Evolutionary conservation across 2,329 filamentous ascomycete species (phyloP).

Genomic region (Esteya vermicola): DNA sequence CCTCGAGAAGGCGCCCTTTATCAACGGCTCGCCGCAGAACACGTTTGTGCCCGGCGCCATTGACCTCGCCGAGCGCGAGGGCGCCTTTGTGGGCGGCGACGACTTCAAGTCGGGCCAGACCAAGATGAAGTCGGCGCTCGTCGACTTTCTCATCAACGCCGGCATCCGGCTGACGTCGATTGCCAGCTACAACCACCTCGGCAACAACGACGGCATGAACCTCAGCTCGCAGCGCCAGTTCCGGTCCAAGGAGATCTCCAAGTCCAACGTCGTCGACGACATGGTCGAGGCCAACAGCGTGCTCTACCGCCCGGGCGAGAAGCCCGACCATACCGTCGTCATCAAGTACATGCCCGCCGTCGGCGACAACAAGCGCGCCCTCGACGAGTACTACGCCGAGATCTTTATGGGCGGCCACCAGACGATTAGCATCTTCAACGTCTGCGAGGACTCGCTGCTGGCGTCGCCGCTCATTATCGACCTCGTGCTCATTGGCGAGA

Average conservation of each 20-base stretch:
- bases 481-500: constrained; percentile 80
- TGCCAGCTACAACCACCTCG: constrained; percentile 97
- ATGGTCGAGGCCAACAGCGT: constrained; percentile 95
- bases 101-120: constrained; percentile 99
- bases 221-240: constrained; percentile 95
- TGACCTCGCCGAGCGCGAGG: constrained; percentile 73
- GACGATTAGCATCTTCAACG: constrained; percentile 96
- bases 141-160: constrained; percentile 96
- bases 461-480: constrained; percentile 96
- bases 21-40: constrained; percentile 98
- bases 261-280: constrained; percentile 98
- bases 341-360: constrained; percentile 99
- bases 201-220: constrained; percentile 99
- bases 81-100: constrained; percentile 87
- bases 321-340: constrained; percentile 95
- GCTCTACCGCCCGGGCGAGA: constrained; percentile 81
- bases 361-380: constrained; percentile 94
- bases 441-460: constrained; percentile 95
- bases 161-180: constrained; percentile 98
- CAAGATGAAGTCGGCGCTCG: constrained; percentile 99
- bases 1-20: constrained; percentile 80
- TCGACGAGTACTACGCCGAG: constrained; percentile 98
- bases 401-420: constrained; percentile 98
- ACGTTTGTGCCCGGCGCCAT: constrained; percentile 93
- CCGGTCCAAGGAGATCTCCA: constrained; percentile 98